These are phyloP conservation scores for Tricholoma furcatifolium DNA, from an alignment of 768 basidiomycete species.

Conservation along the genomic window DNA sequence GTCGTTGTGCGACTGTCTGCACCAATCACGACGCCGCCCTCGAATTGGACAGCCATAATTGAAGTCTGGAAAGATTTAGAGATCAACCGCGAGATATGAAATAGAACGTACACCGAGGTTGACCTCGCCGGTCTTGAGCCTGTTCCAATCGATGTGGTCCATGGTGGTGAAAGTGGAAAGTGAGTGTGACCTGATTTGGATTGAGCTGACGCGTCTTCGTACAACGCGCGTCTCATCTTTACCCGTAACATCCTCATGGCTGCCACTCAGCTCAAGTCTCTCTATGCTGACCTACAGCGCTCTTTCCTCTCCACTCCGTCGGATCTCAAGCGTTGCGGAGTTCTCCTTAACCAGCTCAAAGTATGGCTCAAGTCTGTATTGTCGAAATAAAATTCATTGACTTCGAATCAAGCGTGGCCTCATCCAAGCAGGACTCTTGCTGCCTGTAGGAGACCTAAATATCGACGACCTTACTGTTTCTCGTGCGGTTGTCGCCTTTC, in stretches of 20 bases:
- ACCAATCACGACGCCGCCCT: constrained; percentile 92
- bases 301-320: constrained; percentile 65
- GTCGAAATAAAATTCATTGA: constrained; percentile 2
- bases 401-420: constrained; percentile 57
- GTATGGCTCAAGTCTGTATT: constrained; percentile 30
- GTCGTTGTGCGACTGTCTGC: constrained; percentile 98
- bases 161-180: constrained; percentile 34
- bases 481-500: constrained; percentile 38
- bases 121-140: constrained; percentile 92
- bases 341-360: constrained; percentile 73
- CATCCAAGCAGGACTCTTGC: constrained; percentile 72
- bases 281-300: constrained; percentile 66
- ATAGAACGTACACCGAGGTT: constrained; percentile 82
- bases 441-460: constrained; percentile 66
- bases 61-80: constrained; percentile 65
- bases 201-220: constrained; percentile 19
- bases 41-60: constrained; percentile 98
- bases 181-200: constrained; percentile 18
- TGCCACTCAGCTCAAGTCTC: constrained; percentile 48
- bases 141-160: constrained; percentile 78
- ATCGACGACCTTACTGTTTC: constrained; percentile 69
- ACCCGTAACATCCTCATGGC: constrained; percentile 39
- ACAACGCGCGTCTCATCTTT: constrained; percentile 35
- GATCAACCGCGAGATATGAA: constrained; percentile 2
- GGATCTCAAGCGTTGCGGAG: constrained; percentile 66